Base-by-base conservation (phyloP, 2,329 filamentous ascomycete genomes). In the Clarireedia hainanense region DNA sequence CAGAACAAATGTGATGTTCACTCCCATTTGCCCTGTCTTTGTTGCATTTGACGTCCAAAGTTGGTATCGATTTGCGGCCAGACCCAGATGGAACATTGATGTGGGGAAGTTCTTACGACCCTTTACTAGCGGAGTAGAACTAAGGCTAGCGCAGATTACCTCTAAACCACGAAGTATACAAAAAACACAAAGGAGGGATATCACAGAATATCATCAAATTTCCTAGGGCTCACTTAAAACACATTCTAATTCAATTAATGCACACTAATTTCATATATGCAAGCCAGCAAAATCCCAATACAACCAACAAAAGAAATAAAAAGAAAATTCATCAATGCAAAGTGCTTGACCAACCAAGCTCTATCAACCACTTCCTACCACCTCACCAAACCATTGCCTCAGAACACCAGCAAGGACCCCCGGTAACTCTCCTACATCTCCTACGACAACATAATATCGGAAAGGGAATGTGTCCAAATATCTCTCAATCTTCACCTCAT, bases 391-490 rank as follows among this genome's bases (percentile, higher is more conserved):
- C 95, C 95, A 99, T 63, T 95, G 95, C 73, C 92, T 86, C 74
- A 99, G 73, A 63, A 96, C 80, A 27, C 88, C 88, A 14, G 91
- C 89, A 72, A 99, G 72, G 45, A 96, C 91, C 36, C 83, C 85
- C 4, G 95, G 94, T 67, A 99, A 76, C 72, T 99, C 94, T 66
- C 87, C 85, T 48, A 99, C 84, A 74, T 97, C 84, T 62, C 92
- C 85, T 57, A 99, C 94, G 63, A 99, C 89, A 55, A 99, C 75
- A 70, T 97, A 99, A 75, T 96, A 99, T 70, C 88, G 85, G 74
- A 99, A 99, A 0, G 95, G 94, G 72, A 99, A 99, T 6, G 85
- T 87, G 70, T 99, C 95, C 64, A 99, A 80, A 70, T 99, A 99
- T 66, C 89, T 84, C 75, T 90, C 87, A 71, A 95, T 91, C 65